phyloP scores from a whole-genome alignment of 495 filamentous ascomycete species.

The Neurospora sp. region DNA sequence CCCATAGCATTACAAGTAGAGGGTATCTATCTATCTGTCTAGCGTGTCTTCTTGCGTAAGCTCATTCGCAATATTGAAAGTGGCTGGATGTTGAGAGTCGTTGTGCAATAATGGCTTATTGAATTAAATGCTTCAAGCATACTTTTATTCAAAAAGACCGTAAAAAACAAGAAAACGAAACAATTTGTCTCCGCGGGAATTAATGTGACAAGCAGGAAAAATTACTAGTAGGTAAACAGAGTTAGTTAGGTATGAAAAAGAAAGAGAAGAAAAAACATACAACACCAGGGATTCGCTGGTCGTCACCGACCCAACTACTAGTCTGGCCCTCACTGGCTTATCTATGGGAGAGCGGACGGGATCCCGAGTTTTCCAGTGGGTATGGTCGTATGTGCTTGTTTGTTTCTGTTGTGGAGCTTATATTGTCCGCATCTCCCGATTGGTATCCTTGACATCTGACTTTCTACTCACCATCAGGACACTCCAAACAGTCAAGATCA shows the following conservation, averaged over 20 bases:
- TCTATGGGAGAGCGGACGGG: constrained; percentile 14
- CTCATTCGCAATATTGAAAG: not conserved
- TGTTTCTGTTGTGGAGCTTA: not conserved
- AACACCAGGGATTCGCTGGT: constrained; percentile 23
- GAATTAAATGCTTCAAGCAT: not conserved
- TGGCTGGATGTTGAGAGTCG: not conserved
- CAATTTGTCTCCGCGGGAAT: too few species aligned
- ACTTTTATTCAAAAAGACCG: not conserved
- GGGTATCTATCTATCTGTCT: not conserved
- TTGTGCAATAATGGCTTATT: not conserved
- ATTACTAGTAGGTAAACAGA: not conserved
- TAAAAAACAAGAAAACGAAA: not conserved
- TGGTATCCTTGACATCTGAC: not conserved
- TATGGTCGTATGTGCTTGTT: not conserved
- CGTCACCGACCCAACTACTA: constrained; percentile 26
- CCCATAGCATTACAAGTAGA: not conserved
- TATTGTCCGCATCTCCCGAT: not conserved
- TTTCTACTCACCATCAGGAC: not conserved
- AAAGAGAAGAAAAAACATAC: constrained; percentile 15
- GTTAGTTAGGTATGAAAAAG: not conserved
- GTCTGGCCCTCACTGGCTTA: constrained; percentile 20
- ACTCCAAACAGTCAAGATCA: not conserved
- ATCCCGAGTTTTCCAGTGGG: constrained; percentile 31
- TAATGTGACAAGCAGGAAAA: not conserved
- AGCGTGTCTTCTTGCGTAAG: not conserved